These are phyloP conservation scores for Yarrowia deformans DNA, from an alignment of 805 yeast species.

Conservation along the genomic window DNA sequence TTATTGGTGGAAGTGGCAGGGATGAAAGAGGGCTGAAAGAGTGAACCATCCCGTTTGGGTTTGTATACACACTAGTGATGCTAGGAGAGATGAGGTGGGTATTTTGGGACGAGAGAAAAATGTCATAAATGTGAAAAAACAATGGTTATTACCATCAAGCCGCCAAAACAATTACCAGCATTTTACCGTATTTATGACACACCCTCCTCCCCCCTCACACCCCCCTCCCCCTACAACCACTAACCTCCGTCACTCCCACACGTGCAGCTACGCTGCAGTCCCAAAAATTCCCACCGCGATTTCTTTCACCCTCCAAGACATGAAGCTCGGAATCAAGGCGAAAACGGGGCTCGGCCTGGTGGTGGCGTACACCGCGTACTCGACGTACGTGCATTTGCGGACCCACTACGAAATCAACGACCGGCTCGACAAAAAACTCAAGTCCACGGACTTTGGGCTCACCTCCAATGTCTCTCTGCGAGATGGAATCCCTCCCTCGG, in stretches of 20 bases:
- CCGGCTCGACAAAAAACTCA: constrained; percentile 51
- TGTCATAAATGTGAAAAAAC: too few relatives aligned
- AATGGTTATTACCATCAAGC: too few relatives aligned
- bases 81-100: not conserved
- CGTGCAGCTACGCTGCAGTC: constrained; percentile 8
- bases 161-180: not conserved
- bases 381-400: constrained; percentile 63
- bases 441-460: constrained; percentile 23
- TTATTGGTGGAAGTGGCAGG: not conserved
- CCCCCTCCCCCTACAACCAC: not conserved
- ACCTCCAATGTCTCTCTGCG: constrained; percentile 29
- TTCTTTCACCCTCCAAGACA: constrained; percentile 21
- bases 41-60: not conserved
- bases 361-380: constrained; percentile 66
- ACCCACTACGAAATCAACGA: constrained; percentile 62
- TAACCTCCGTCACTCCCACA: constrained; percentile 3
- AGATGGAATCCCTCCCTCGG: constrained; percentile 43
- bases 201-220: not conserved
- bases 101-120: not conserved
- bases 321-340: constrained; percentile 41
- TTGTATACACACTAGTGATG: not conserved
- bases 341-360: constrained; percentile 45
- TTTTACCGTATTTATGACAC: not conserved
- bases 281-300: constrained; percentile 10
- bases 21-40: not conserved